Evolutionary conservation across 192 early-diverging fungal genomes (phyloP), one percentile per base, ranked within the genome.

Genomic region (Cetraspora pellucida): DNA sequence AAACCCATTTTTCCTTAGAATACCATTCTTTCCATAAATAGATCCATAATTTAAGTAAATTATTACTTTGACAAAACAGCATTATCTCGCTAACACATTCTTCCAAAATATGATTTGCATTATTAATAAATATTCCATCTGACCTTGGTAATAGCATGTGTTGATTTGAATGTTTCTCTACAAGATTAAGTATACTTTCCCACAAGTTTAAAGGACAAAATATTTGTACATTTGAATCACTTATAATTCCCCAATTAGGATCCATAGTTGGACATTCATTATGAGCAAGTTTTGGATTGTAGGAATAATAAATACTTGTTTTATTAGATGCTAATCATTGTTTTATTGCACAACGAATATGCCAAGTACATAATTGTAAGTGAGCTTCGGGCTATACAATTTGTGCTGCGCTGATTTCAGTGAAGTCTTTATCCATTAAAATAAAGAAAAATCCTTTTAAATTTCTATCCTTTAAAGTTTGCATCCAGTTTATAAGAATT

Each of bases 361-460:
- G 49, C 49, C 21, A 71, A 25, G 27, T 3, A 52, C 47, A 55
- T 31, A 72, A 55, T 52, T 72, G 25, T 21, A 72, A 30, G 6
- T 52, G 46, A 11, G 50, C 28, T 28, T 72, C 21, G 16, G 69
- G 50, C 25, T n/a, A 72, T 31, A 72, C 47, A 50, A 1, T 72
- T 72, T 27, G 13, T 11, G 50, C 27, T 71, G 49, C 68, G 50
- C 50, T 71, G 50, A 71, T 71, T 50, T 71, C 47, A 5, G n/a
- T 49, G 50, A 71, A 69, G 23, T 71, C 46, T 54, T 71, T 54
- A 7, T 65, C 31, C 0, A 28, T 65, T 30, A 65, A 65, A 65
- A 44, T 44, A 65, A 65, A 65, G 17, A 28, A 65, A 65, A 31
- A 66, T 43, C 13, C n/a, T 9, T 37, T 44, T n/a, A 66, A 45